Evolutionary conservation across 768 basidiomycete genomes (phyloP), one percentile per base, ranked within the genome.

Genomic region (Mrakia blollopis): DNA sequence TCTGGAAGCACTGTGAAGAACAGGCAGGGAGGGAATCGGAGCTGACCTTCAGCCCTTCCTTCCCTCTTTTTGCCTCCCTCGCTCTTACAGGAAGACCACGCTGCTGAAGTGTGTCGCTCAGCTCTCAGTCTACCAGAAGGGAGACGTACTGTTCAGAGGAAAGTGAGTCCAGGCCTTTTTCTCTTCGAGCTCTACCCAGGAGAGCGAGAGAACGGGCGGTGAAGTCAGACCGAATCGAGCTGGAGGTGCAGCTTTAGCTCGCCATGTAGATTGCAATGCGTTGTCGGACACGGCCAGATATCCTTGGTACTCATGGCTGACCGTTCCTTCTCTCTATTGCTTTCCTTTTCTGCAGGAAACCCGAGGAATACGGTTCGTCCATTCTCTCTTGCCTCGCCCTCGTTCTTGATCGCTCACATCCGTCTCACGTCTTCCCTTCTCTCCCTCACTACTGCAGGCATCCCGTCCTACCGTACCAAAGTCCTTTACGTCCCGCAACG

Each of bases 401-500:
- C 57, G n/a, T 44, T 7, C 28, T n/a, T n/a, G n/a, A n/a, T n/a
- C n/a, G n/a, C 13, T 69, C 37, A n/a, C 41, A 4, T 69, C n/a
- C 67, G 25, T 47, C n/a, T 44, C 18, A 28, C 41, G 25, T 69
- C 35, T 13, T 41, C 37, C 9, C 23, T 47, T 11, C 21, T 41
- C 30, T 41, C 16, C 7, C 3, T 50, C 18, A 4, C 47, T 18
- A 18, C 47, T n/a, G 1, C 80, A 91, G 92, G 91, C 18, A 88
- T 94, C 32, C 92, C 94, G 3, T 81, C 82, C 25, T 96, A 89
- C 84, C 89, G 94, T 71, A 93, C 90, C 0, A 87, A 87, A 74
- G 89, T 96, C 3, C 87, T 90, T 77, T 96, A 96, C 82, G 89
- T 95, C 35, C 93, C 94, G 0, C 94, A 96, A 83, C 86, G 94